These are phyloP conservation scores for Chrysosphaeria jannelii DNA, from an alignment of 2,329 filamentous ascomycete species.

Conservation along the genomic window DNA sequence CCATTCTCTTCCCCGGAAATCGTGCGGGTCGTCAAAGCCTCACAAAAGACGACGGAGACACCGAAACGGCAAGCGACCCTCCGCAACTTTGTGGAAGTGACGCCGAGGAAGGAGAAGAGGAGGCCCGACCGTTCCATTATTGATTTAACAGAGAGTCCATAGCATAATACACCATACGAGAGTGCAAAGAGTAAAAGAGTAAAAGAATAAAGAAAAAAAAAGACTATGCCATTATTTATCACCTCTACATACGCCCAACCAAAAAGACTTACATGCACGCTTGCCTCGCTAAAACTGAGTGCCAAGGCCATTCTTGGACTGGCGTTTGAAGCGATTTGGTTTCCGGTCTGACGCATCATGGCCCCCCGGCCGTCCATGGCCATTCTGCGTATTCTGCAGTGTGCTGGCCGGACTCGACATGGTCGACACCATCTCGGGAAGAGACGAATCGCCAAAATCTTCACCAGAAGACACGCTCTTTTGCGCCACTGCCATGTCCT, in stretches of 20 bases:
- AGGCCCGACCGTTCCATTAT: no score
- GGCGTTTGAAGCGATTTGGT: slow-evolving; percentile 51
- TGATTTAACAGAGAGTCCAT: slow-evolving; percentile 1
- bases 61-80: no score
- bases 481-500: slow-evolving; percentile 55
- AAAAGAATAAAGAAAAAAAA: slow-evolving; percentile 1
- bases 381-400: slow-evolving; percentile 25
- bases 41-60: no score
- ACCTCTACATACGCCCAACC: no score
- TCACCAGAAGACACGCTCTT: slow-evolving; percentile 32
- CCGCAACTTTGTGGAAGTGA: no score
- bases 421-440: slow-evolving; percentile 35
- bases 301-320: slow-evolving; percentile 80
- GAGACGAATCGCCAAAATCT: slow-evolving; percentile 35
- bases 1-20: no score
- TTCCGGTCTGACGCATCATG: slow-evolving; percentile 13
- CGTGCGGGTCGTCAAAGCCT: no score
- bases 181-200: neutral
- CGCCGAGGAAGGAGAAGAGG: no score
- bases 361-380: slow-evolving; percentile 23
- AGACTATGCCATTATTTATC: no score
- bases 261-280: no score
- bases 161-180: neutral
- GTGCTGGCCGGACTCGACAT: slow-evolving; percentile 53
- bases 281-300: slow-evolving; percentile 81